Percentiles rank a stretch among this genome's conserved stretches.
Evolutionary conservation across 1,139 yeast genomes (phyloP).

Genomic region (Scheffersomyces lignicola): DNA sequence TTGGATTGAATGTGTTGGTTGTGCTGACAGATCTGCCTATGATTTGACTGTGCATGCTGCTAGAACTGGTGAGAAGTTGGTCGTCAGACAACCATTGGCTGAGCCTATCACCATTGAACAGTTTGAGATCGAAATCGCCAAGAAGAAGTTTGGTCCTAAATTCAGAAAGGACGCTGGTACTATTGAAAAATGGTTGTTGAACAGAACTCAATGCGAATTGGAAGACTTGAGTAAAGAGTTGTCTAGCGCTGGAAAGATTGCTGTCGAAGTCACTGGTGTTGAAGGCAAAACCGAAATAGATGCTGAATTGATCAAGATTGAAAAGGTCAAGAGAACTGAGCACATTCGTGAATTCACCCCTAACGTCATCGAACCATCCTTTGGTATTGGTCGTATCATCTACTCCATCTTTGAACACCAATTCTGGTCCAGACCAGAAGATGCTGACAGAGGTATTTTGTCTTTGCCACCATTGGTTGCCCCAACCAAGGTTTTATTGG

Average conservation of each 20-base stretch:
- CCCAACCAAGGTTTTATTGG: constrained; percentile 95
- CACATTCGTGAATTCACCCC: constrained; percentile 96
- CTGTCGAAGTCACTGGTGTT: constrained; percentile 59
- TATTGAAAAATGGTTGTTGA: constrained; percentile 76
- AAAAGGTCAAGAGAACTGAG: constrained; percentile 76
- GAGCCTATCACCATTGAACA: constrained; percentile 82
- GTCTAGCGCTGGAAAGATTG: constrained; percentile 60
- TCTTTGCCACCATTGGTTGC: constrained; percentile 96
- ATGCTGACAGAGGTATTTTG: constrained; percentile 84
- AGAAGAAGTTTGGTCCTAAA: constrained; percentile 96
- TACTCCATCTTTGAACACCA: constrained; percentile 92
- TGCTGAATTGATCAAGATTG: constrained; percentile 68
- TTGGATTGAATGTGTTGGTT: constrained; percentile 99
- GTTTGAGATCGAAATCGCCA: constrained; percentile 81
- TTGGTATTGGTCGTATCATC: constrained; percentile 97
- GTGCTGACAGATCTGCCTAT: constrained; percentile 99
- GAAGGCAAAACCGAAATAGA: constrained; percentile 70
- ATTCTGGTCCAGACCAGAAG: constrained; percentile 95
- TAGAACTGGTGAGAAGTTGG: constrained; percentile 90
- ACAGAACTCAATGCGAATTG: constrained; percentile 83
- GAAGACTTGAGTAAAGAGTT: constrained; percentile 76
- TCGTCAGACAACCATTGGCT: constrained; percentile 86
- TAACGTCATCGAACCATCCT: constrained; percentile 97
- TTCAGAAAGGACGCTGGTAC: constrained; percentile 96
- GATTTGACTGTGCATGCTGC: constrained; percentile 95